Conservation (phyloP, 495 filamentous ascomycete species). For the Hypoxylon lienhwacheense region DNA sequence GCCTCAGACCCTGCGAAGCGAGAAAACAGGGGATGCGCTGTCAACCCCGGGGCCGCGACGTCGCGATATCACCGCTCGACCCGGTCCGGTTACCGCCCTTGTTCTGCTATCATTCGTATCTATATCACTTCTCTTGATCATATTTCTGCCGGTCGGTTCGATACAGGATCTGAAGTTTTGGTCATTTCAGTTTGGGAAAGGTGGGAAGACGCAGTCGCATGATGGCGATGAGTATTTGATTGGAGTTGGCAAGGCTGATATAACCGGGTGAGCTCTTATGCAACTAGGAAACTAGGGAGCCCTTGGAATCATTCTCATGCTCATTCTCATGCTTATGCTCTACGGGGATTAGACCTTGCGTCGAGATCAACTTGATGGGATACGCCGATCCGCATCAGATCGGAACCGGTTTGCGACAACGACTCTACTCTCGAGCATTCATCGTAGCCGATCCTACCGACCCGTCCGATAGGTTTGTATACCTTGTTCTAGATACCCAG, state of each 20-base stretch:
- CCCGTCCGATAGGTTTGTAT: constrained; percentile 75
- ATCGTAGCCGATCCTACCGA: constrained; percentile 73
- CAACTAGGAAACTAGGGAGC: background rate
- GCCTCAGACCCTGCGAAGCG: constrained; percentile 1
- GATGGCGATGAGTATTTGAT: constrained; percentile 63
- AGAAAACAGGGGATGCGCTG: constrained; percentile 15
- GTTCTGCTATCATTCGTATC: constrained; percentile 1
- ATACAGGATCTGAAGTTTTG: constrained; percentile 12
- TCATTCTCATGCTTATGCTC: constrained; percentile 8
- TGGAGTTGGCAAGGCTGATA: constrained; percentile 93
- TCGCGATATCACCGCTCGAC: background rate
- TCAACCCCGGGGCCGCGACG: background rate
- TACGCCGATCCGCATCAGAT: constrained; percentile 88
- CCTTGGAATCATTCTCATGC: too few species aligned
- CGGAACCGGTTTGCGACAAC: constrained; percentile 84
- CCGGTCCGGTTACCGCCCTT: background rate
- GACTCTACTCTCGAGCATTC: constrained; percentile 88
- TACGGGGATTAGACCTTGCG: constrained; percentile 65
- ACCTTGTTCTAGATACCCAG: constrained; percentile 84
- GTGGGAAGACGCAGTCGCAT: background rate
- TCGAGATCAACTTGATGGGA: constrained; percentile 88
- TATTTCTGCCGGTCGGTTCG: constrained; percentile 1
- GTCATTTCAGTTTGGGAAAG: constrained; percentile 4
- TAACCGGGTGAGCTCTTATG: constrained; percentile 68
- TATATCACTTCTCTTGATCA: constrained; percentile 1